Conservation (phyloP, 192 early-diverging fungal genomes). For the Diversispora eburnea region DNA sequence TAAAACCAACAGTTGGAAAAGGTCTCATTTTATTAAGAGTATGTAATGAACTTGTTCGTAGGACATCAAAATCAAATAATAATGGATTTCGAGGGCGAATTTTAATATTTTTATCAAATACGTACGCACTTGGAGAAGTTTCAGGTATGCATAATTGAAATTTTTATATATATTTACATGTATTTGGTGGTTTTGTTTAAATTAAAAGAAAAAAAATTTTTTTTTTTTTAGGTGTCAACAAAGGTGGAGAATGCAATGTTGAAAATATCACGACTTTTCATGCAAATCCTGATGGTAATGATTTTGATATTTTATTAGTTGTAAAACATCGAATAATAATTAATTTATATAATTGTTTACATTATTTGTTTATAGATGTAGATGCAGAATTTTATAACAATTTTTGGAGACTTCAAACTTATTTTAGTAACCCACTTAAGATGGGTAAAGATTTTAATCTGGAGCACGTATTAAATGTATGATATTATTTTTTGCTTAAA, state of each 20-base stretch:
- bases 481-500: too few relatives aligned
- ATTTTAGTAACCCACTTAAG: constrained; percentile 66
- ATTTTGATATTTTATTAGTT: constrained; percentile 17
- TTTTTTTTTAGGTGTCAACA: constrained; percentile 66
- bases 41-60: constrained; percentile 85
- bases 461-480: constrained; percentile 35
- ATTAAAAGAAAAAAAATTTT: too few relatives aligned
- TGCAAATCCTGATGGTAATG: constrained; percentile 34
- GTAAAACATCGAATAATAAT: not conserved
- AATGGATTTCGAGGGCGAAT: constrained; percentile 84
- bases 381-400: constrained; percentile 55
- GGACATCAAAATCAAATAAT: constrained; percentile 81
- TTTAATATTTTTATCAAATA: constrained; percentile 79
- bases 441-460: constrained; percentile 43
- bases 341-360: not conserved
- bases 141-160: constrained; percentile 38
- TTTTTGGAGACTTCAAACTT: constrained; percentile 80
- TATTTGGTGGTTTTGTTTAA: too few relatives aligned
- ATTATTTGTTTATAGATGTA: not conserved
- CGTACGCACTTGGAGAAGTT: constrained; percentile 81
- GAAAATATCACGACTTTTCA: constrained; percentile 60
- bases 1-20: constrained; percentile 67
- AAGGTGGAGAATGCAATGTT: constrained; percentile 81
- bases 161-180: too few relatives aligned
- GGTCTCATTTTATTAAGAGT: constrained; percentile 75